A percentile compares a stretch with the other conserved stretches of the same genome.
Conservation (phyloP, 1,139 yeast genomes). For the Hemisphaericaspora xylofermentans region DNA sequence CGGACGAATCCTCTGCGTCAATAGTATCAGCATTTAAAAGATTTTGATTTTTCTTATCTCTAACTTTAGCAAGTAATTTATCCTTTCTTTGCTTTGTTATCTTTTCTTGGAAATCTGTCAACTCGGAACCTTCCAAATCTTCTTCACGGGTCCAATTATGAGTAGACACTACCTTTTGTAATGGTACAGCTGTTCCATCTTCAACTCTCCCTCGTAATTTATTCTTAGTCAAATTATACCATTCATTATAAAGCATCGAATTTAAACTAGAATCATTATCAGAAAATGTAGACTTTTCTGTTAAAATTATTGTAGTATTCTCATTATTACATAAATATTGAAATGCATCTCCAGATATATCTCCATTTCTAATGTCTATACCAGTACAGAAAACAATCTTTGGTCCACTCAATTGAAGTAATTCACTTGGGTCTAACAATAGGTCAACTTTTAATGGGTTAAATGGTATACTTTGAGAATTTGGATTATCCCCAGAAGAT, state of each 20-base stretch:
- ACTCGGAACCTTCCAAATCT: slow-evolving; percentile 48
- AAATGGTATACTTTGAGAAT: slow-evolving; percentile 55
- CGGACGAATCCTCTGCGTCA: slow-evolving; percentile 38
- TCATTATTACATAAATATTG: slow-evolving; percentile 61
- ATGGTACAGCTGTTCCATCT: slow-evolving; percentile 60
- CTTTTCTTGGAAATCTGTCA: slow-evolving; percentile 45
- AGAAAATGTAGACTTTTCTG: slow-evolving; percentile 51
- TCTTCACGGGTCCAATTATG: slow-evolving; percentile 47
- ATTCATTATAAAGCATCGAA: slow-evolving; percentile 48
- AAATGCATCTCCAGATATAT: slow-evolving; percentile 57
- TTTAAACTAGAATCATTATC: slow-evolving; percentile 18
- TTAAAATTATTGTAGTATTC: slow-evolving; percentile 67
- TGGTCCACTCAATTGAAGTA: slow-evolving; percentile 61
- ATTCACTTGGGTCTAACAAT: slow-evolving; percentile 55
- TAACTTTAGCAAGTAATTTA: slow-evolving; percentile 50
- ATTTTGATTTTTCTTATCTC: slow-evolving; percentile 56
- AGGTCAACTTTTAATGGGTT: slow-evolving; percentile 65
- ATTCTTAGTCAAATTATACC: slow-evolving; percentile 49
- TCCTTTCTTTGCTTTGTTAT: slow-evolving; percentile 46
- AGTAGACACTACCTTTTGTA: slow-evolving; percentile 38
- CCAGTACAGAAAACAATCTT: slow-evolving; percentile 84
- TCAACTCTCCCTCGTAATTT: slow-evolving; percentile 42
- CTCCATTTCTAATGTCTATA: slow-evolving; percentile 64
- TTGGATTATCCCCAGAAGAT: slow-evolving; percentile 25
- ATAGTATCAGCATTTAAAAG: slow-evolving; percentile 46